A percentile compares a stretch with the other conserved stretches of the same genome.
Evolutionary conservation across 1,284 basidiomycete genomes (phyloP).

Genomic region (Phenoliferia sp.): DNA sequence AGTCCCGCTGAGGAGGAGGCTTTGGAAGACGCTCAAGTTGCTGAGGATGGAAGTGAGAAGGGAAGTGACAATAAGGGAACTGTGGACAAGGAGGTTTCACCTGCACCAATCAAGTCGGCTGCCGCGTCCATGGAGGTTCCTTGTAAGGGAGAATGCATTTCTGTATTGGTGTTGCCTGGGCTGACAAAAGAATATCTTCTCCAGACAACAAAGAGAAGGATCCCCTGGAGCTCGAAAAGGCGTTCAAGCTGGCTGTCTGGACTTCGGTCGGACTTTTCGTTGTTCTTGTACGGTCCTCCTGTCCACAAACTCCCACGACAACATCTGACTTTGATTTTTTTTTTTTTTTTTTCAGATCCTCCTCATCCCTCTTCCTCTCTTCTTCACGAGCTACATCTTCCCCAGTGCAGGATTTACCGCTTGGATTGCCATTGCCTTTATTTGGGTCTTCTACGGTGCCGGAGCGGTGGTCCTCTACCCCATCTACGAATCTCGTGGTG

Average conservation of each 20-base stretch:
- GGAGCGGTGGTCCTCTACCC: conserved; percentile 32
- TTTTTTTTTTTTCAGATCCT: background rate
- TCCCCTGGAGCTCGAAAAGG: conserved; percentile 56
- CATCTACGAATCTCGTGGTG: conserved; percentile 16
- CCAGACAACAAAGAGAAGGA: conserved; percentile 57
- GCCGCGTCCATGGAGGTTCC: conserved; percentile 1
- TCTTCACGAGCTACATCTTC: conserved; percentile 71
- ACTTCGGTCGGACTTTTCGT: conserved; percentile 56
- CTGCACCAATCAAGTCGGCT: conserved; percentile 12
- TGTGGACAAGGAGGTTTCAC: conserved; percentile 47
- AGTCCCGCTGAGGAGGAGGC: conserved; percentile 23
- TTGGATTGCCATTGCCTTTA: conserved; percentile 49
- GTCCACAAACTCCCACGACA: too few species aligned
- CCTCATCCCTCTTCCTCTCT: conserved; percentile 70
- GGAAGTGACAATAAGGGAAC: too few species aligned
- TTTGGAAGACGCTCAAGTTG: conserved; percentile 29
- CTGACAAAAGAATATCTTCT: too few species aligned
- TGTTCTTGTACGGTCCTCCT: conserved; percentile 44
- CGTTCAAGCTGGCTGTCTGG: conserved; percentile 70
- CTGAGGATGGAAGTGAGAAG: conserved; percentile 30
- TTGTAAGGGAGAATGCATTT: too few species aligned
- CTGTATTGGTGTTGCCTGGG: background rate
- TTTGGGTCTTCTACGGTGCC: conserved; percentile 31
- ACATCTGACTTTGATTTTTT: too few species aligned
- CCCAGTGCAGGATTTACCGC: conserved; percentile 66